phyloP scores from a whole-genome alignment of 2,329 filamentous ascomycete species.

The Aureobasidium sp. region DNA sequence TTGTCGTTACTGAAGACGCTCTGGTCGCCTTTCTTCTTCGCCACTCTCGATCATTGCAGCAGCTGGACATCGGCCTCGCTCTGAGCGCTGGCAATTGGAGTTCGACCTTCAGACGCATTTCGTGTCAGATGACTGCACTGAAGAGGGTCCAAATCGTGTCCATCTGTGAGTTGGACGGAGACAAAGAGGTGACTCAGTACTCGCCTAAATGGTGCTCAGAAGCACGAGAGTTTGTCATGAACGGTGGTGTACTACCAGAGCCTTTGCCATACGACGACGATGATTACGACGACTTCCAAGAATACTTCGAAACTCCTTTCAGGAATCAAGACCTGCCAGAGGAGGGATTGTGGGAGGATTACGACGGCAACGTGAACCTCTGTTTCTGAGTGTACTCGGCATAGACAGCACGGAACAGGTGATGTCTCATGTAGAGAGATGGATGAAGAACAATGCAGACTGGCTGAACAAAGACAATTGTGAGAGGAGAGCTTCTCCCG shows the following conservation, averaged over 20 bases:
- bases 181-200: not conserved
- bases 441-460: not conserved
- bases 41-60: not conserved
- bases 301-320: not conserved
- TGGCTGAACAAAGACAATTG: not conserved
- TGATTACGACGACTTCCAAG: not conserved
- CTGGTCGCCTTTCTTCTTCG: not conserved
- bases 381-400: not conserved
- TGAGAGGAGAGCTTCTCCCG: no score
- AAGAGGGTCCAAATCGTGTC: not conserved
- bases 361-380: not conserved
- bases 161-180: not conserved
- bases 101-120: not conserved
- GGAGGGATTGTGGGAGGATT: not conserved
- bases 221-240: not conserved
- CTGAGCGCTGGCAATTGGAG: not conserved
- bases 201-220: not conserved
- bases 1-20: not conserved
- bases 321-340: not conserved
- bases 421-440: not conserved
- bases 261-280: not conserved
- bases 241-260: not conserved
- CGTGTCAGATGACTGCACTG: not conserved
- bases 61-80: not conserved
- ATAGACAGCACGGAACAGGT: no score